These are phyloP conservation scores for Geoglossum glabrum DNA, from an alignment of 495 filamentous ascomycete genomes.

Conservation along the genomic window DNA sequence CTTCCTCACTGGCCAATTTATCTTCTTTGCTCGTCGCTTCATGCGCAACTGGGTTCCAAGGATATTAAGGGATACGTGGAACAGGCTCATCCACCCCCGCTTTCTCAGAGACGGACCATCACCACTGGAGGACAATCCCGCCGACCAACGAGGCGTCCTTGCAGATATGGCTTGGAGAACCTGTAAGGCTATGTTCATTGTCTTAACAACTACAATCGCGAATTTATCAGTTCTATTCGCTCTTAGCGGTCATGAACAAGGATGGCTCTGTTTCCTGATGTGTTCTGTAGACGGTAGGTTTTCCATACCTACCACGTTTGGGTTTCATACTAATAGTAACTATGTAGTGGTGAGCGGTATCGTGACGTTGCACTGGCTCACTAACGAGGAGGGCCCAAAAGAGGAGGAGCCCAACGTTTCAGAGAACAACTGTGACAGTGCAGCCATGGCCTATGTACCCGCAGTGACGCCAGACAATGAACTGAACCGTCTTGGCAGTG, in stretches of 20 bases:
- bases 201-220: slow-evolving; percentile 18
- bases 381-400: not conserved
- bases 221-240: slow-evolving; percentile 15
- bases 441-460: not conserved
- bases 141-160: slow-evolving; percentile 4
- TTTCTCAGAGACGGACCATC: not conserved
- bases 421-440: not conserved
- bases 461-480: not conserved
- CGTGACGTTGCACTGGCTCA: not conserved
- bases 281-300: slow-evolving; percentile 20
- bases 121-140: not conserved
- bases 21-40: slow-evolving; percentile 11
- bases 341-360: not conserved
- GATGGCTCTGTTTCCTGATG: slow-evolving; percentile 20
- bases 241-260: slow-evolving; percentile 15
- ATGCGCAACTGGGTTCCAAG: not conserved
- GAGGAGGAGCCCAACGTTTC: not conserved
- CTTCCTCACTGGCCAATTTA: slow-evolving; percentile 16
- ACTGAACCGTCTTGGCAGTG: not conserved
- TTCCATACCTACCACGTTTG: not conserved
- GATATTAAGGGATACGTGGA: not conserved
- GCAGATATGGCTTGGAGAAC: slow-evolving; percentile 13
- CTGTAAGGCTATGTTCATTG: slow-evolving; percentile 11
- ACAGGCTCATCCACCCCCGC: not conserved
- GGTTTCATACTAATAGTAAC: not conserved